Base-by-base conservation (phyloP, 2,329 filamentous ascomycete genomes). In the Botrytis paeoniae region DNA sequence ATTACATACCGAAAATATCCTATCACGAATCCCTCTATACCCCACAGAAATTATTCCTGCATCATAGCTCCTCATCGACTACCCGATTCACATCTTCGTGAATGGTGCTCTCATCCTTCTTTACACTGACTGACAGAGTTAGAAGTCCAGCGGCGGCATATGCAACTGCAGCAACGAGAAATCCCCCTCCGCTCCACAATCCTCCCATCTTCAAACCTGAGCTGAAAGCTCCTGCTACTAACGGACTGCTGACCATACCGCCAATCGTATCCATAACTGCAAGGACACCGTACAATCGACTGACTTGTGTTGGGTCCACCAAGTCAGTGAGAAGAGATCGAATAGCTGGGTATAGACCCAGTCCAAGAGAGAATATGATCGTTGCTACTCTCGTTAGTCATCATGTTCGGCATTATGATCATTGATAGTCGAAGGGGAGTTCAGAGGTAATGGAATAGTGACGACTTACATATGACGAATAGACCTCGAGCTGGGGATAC, bases 291-390 rank as follows among this genome's bases (percentile, higher is more conserved):
- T 89, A 89, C 37, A 89, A 80, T 0, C 85, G 85, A 35, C 86
- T 88, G 20, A 88, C 82, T 7, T 88, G 85, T 73, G 87, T 84
- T 35, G 84, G 82, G 75, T 87, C 86, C 20, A 89, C 85, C 18
- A 89, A 78, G 16, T 83, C 83, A 62, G 85, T 88, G n/a, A 89
- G 78, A 10, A 89, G 79, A 4, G 84, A 85, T 48, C 88, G 83
- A 29, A 85, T 78, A 1, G 88, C 77, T 0, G 84, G 76, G 0
- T 77, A 69, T 63, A 85, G 83, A 9, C 87, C 86, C 22, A 77
- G 76, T 0, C 88, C 87, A 1, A 86, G 74, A 6, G 84, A 84
- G 20, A 83, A 82, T 22, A 86, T 79, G 35, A 86, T 78, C 43
- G 89, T 82, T 2, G 84, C 84, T 76, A 35, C 61, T 12, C 37